phyloP scores from a whole-genome alignment of 148 eudicot species.

The Vaccinium myrtillus region DNA sequence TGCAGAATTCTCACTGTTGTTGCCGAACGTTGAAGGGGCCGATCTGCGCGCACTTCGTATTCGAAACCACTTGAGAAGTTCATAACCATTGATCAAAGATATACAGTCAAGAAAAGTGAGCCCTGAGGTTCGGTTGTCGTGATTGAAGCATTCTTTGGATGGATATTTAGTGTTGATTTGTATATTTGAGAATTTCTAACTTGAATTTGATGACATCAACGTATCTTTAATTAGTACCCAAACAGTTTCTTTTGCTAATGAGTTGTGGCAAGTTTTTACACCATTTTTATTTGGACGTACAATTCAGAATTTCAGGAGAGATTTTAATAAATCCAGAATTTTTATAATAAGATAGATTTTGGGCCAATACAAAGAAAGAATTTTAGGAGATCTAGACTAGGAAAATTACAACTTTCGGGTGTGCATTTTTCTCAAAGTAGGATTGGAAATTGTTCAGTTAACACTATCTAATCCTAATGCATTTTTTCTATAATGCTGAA shows the following conservation, averaged over 20 bases:
- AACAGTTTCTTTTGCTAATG: background rate
- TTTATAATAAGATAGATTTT: background rate
- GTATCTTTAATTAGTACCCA: slow-evolving; percentile 6
- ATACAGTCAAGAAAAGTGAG: background rate
- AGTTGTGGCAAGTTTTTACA: background rate
- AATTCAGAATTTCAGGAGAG: background rate
- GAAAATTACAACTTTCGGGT: background rate
- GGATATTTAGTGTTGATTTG: background rate
- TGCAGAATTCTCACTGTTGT: background rate
- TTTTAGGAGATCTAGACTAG: background rate
- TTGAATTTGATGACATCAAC: slow-evolving; percentile 9
- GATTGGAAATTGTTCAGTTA: no score
- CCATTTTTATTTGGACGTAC: background rate
- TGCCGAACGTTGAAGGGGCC: background rate
- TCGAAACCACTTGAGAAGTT: background rate
- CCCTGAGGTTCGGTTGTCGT: background rate
- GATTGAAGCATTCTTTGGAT: background rate
- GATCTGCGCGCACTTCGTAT: background rate
- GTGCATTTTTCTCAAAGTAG: no score
- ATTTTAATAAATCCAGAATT: no score
- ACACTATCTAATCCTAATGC: no score
- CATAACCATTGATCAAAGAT: background rate
- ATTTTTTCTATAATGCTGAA: no score
- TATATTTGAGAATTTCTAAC: slow-evolving; percentile 3
- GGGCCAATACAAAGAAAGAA: background rate